Base-by-base conservation (phyloP, 148 eudicot genomes). In the Silene latifolia region DNA sequence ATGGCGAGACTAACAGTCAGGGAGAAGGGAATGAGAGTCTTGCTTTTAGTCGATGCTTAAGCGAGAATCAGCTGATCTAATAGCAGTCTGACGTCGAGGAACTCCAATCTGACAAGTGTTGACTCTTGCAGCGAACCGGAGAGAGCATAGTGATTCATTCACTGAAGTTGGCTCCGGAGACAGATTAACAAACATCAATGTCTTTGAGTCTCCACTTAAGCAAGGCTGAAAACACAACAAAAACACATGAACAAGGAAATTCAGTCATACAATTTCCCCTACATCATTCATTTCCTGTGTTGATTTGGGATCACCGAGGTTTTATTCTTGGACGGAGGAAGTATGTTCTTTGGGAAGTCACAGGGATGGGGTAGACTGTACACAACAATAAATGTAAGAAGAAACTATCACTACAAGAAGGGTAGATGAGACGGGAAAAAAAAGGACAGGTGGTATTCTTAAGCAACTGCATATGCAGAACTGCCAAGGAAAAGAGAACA, bases 171-270 rank as follows among this genome's bases (percentile, higher is more conserved):
- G 88, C 58, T 88, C 92, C 0, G 96, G 96, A 18, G 92, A 88
- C 20, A 90, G 72, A 18, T 90, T 90, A 24, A 90, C 96, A 61
- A 90, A 87, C 96, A 90, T 90, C 74, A 90, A 73, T 0, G 96
- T 90, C 83, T 90, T 90, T 0, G 92, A 88, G 78, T 90, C 92
- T 48, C 92, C 96, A 10, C 96, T 91, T 10, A 90, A 80, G 75
- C 96, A 88, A 27, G 96, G 92, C 96, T 90, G 88, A 60, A 39
- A 21, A 59, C 29, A 48, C 14, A 82, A 72, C 47, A 48, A 8
- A 13, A 48, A 64, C 5, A 39, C 2, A 51, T 51, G 53, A 48
- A 48, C 53, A 51, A 51, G 1, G 56, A 3, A 48, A 48, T 48
- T 48, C 54, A 48, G 0, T 3, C 6, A 35, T 35, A 35, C 39